Conservation (phyloP, 139 green algal genomes). For the Chlorella sp. region DNA sequence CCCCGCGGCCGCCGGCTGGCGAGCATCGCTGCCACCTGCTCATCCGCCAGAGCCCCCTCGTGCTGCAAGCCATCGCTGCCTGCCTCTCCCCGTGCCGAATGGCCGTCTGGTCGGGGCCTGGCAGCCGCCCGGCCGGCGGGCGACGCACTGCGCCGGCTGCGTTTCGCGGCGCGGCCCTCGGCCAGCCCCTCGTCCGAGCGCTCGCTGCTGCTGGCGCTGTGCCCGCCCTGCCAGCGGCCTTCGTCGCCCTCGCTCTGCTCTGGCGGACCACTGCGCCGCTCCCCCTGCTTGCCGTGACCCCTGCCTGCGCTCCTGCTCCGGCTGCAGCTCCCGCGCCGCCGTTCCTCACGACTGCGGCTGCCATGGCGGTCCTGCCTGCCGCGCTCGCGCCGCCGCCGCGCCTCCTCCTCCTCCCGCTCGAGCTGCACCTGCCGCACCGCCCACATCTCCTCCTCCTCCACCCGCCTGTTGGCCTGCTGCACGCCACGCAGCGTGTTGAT, state of each 20-base stretch:
- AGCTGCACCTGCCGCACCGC: slow-evolving; percentile 40
- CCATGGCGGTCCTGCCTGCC: neutral
- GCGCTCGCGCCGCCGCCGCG: neutral
- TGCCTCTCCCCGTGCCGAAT: no score
- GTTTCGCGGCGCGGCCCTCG: neutral
- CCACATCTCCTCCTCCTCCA: slow-evolving; percentile 66
- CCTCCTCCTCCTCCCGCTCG: slow-evolving; percentile 37
- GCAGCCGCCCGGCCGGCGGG: neutral
- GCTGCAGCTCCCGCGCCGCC: neutral
- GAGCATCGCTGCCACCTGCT: slow-evolving; percentile 1
- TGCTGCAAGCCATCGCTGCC: neutral
- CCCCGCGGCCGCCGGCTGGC: slow-evolving; percentile 21
- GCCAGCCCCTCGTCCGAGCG: neutral
- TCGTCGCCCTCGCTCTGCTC: neutral
- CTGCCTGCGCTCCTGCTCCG: neutral
- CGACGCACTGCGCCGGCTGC: neutral
- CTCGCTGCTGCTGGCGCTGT: neutral
- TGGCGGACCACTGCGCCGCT: neutral
- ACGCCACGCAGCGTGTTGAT: slow-evolving; percentile 63
- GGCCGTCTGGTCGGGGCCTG: neutral
- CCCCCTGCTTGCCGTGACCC: neutral
- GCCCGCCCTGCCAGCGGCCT: neutral
- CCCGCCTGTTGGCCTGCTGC: slow-evolving; percentile 46
- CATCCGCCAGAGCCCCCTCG: slow-evolving; percentile 3
- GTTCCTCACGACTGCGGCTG: neutral